Evolutionary conservation across 129 eudicot genomes (phyloP).

Genomic region (sunflower (Helianthus annuus)): HanXRQr2.0-SUNRISE NC_035442.2:157554149-157554648

Average conservation of each 20-base stretch:
- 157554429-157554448: conserved; percentile 18
- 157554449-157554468: conserved; percentile 2
- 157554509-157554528: conserved; percentile 5
- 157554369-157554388: conserved; percentile 7
- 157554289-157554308: conserved; percentile 17
- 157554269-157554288: conserved; percentile 20
- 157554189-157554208: conserved; percentile 2
- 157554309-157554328: neutral
- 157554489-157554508: neutral
- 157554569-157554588: neutral
- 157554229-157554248: neutral
- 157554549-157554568: neutral
- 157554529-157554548: conserved; percentile 18
- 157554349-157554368: neutral
- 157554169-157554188: conserved; percentile 34
- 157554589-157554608: too few species aligned
- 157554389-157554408: neutral
- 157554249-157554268: conserved; percentile 13
- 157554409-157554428: neutral
- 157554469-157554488: conserved; percentile 3
- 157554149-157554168: conserved; percentile 25
- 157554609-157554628: too few species aligned
- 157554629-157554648: too few species aligned
- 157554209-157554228: conserved; percentile 36
- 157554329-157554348: neutral